Conservation (phyloP, 1,284 basidiomycete genomes). For the Ceratobasidium sp. region DNA sequence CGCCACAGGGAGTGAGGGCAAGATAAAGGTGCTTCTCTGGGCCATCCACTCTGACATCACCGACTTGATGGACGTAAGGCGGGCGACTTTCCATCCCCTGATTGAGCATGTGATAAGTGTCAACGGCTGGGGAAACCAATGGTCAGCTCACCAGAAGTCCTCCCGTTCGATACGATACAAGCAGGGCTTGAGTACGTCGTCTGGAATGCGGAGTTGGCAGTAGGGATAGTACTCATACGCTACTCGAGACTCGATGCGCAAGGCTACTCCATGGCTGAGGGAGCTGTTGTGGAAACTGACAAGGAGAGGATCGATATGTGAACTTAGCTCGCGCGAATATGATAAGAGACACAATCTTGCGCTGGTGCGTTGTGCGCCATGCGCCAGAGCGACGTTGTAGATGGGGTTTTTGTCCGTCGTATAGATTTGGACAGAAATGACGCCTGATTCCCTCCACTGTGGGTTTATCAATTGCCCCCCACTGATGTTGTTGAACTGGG, state of each 20-base stretch:
- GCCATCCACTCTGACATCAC: neutral
- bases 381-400: constrained; percentile 15
- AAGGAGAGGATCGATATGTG: too few relatives aligned
- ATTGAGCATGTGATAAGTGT: neutral
- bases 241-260: constrained; percentile 9
- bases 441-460: neutral
- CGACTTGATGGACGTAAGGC: neutral
- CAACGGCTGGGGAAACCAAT: neutral
- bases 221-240: neutral
- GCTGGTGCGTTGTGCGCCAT: constrained; percentile 7
- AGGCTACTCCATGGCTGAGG: constrained; percentile 3
- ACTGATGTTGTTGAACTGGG: constrained; percentile 9
- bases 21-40: neutral
- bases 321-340: too few relatives aligned
- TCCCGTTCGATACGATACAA: neutral
- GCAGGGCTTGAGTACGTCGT: neutral
- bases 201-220: constrained; percentile 1
- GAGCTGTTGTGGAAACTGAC: too few relatives aligned
- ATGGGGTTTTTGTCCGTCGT: constrained; percentile 14
- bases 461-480: constrained; percentile 14
- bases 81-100: neutral
- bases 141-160: constrained; percentile 9
- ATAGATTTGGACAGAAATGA: constrained; percentile 13
- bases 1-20: neutral
- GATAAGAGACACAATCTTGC: too few relatives aligned